Evolutionary conservation across 805 yeast species (phyloP).

Genomic region (Yarrowia bubula): DNA sequence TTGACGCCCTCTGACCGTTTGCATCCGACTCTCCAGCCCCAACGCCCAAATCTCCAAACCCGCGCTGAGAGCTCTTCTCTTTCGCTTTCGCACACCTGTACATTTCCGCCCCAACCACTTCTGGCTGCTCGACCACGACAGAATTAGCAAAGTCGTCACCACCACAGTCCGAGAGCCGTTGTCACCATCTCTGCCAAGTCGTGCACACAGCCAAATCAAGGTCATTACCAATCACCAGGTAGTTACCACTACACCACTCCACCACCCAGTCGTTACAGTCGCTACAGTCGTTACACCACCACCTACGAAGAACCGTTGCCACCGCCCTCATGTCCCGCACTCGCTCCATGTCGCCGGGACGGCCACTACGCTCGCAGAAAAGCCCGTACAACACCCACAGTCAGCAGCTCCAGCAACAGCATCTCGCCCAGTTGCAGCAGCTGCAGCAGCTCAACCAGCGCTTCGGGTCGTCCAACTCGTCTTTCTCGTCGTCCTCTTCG

Average conservation of each 20-base stretch:
- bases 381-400: neutral
- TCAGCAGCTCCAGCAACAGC: slow-evolving; percentile 26
- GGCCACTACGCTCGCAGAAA: slow-evolving; percentile 6
- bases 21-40: neutral
- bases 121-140: neutral
- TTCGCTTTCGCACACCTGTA: neutral
- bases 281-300: too few species aligned
- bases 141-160: too few species aligned
- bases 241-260: neutral
- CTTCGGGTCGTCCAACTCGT: slow-evolving; percentile 25
- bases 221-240: too few species aligned
- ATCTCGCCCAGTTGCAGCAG: slow-evolving; percentile 26
- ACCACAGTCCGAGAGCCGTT: too few species aligned
- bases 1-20: neutral
- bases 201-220: too few species aligned
- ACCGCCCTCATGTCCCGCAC: slow-evolving; percentile 2
- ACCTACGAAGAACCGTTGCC: neutral
- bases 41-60: too few species aligned
- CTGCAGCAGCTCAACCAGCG: slow-evolving; percentile 27
- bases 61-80: too few species aligned
- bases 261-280: neutral
- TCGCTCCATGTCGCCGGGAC: slow-evolving; percentile 10
- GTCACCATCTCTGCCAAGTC: too few species aligned
- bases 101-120: slow-evolving; percentile 1
- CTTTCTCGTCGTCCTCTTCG: slow-evolving; percentile 16